A percentile compares a stretch with the other conserved stretches of the same genome.
phyloP scores from a whole-genome alignment of 169 alveolate genomes.

The Babesia sp. region DNA sequence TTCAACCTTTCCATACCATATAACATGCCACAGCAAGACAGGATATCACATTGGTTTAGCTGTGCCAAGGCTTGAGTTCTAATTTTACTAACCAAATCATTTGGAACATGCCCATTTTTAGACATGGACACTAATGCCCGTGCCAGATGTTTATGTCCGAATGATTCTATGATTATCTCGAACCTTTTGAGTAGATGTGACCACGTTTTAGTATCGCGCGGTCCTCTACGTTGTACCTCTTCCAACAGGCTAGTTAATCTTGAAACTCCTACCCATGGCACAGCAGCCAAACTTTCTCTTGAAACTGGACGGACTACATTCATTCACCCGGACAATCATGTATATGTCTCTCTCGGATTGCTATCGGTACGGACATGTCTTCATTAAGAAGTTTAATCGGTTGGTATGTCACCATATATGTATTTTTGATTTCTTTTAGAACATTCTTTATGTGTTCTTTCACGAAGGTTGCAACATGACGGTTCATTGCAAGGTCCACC shows the following conservation, averaged over 20 bases:
- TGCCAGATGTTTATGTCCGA: slow-evolving; percentile 44
- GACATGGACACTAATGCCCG: slow-evolving; percentile 30
- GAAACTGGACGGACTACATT: slow-evolving; percentile 30
- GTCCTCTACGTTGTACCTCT: slow-evolving; percentile 52
- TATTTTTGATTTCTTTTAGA: not conserved
- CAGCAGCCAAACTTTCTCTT: slow-evolving; percentile 45
- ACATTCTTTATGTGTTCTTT: not conserved
- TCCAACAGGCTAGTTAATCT: slow-evolving; percentile 48
- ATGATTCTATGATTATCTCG: slow-evolving; percentile 26
- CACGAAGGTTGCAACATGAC: not conserved
- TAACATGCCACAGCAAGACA: slow-evolving; percentile 60
- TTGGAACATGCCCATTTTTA: slow-evolving; percentile 7
- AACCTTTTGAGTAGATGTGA: slow-evolving; percentile 21
- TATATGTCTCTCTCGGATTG: not conserved
- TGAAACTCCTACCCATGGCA: slow-evolving; percentile 65
- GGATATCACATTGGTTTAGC: slow-evolving; percentile 46
- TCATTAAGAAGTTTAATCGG: slow-evolving; percentile 11
- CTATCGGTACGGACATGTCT: not conserved
- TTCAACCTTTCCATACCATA: slow-evolving; percentile 41
- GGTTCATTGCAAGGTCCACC: not conserved
- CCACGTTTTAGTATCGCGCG: slow-evolving; percentile 54
- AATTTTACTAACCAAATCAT: slow-evolving; percentile 6
- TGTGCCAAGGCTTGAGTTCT: slow-evolving; percentile 11
- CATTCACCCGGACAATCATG: slow-evolving; percentile 69
- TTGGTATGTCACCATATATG: not conserved